phyloP scores from a whole-genome alignment of 2,329 filamentous ascomycete species.

The Iodosphaeria phyllophila region DNA sequence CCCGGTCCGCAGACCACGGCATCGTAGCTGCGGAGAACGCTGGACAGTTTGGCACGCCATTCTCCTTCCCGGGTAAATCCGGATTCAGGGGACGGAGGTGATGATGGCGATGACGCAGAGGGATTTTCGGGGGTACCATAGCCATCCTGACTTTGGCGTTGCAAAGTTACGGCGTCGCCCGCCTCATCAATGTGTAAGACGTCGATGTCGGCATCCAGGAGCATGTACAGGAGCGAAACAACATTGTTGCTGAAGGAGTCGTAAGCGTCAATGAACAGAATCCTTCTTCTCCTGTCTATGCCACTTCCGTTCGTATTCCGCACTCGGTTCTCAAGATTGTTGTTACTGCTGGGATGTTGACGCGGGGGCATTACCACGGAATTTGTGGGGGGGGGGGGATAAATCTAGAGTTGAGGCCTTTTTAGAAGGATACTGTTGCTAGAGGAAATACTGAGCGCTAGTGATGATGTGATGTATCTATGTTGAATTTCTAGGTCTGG shows the following conservation, averaged over 20 bases:
- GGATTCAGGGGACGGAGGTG: slow-evolving; percentile 19
- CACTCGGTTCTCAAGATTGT: slow-evolving; percentile 1
- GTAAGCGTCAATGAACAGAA: slow-evolving; percentile 88
- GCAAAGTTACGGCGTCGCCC: too few species aligned
- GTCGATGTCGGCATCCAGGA: slow-evolving; percentile 47
- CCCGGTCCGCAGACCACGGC: slow-evolving; percentile 84
- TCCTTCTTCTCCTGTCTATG: slow-evolving; percentile 15
- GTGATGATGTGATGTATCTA: too few species aligned
- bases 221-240: slow-evolving; percentile 56
- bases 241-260: slow-evolving; percentile 97
- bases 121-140: slow-evolving; percentile 30
- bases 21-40: slow-evolving; percentile 44
- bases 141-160: too few species aligned
- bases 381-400: too few species aligned
- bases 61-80: slow-evolving; percentile 20
- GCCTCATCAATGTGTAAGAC: slow-evolving; percentile 61
- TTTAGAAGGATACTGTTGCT: too few species aligned
- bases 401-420: too few species aligned
- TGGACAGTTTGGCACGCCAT: too few species aligned
- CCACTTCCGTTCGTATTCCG: not conserved
- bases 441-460: too few species aligned
- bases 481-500: too few species aligned
- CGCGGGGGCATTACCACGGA: too few species aligned
- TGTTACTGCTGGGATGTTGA: not conserved
- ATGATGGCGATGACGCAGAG: too few species aligned